These are phyloP conservation scores for Dimargaris verticillata DNA, from an alignment of 192 early-diverging fungal genomes.

Conservation along the genomic window DNA sequence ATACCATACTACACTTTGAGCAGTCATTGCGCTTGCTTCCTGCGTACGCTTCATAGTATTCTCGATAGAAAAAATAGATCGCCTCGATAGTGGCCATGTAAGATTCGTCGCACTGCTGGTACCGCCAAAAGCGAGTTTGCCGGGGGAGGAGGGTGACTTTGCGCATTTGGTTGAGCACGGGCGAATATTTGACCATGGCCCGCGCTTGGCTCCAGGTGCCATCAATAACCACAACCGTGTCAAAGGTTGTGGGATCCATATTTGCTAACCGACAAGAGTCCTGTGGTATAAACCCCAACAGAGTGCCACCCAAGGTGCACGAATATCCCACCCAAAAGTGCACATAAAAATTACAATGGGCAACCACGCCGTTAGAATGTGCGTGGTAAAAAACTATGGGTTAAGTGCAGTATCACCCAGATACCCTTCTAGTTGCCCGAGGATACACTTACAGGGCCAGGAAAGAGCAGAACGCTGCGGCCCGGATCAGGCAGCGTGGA, in stretches of 20 bases:
- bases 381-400: too few relatives aligned
- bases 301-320: too few relatives aligned
- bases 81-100: constrained; percentile 90
- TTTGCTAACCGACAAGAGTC: constrained; percentile 22
- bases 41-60: constrained; percentile 40
- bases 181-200: constrained; percentile 32
- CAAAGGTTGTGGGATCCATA: constrained; percentile 47
- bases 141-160: constrained; percentile 54
- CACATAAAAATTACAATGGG: too few relatives aligned
- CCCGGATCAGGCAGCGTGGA: constrained; percentile 43
- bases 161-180: constrained; percentile 24
- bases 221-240: constrained; percentile 73
- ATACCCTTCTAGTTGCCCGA: too few relatives aligned
- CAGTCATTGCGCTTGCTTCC: neutral
- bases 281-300: too few relatives aligned
- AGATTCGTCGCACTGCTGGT: constrained; percentile 53
- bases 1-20: too few relatives aligned
- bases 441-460: constrained; percentile 42
- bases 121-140: constrained; percentile 81
- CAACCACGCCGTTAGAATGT: too few relatives aligned
- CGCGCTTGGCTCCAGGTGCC: constrained; percentile 90
- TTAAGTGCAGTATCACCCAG: too few relatives aligned
- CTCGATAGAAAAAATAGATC: constrained; percentile 81
- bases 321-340: too few relatives aligned
- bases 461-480: constrained; percentile 62